These are phyloP conservation scores for Arxiozyma slooffiae DNA, from an alignment of 1,139 yeast species.

Conservation along the genomic window DNA sequence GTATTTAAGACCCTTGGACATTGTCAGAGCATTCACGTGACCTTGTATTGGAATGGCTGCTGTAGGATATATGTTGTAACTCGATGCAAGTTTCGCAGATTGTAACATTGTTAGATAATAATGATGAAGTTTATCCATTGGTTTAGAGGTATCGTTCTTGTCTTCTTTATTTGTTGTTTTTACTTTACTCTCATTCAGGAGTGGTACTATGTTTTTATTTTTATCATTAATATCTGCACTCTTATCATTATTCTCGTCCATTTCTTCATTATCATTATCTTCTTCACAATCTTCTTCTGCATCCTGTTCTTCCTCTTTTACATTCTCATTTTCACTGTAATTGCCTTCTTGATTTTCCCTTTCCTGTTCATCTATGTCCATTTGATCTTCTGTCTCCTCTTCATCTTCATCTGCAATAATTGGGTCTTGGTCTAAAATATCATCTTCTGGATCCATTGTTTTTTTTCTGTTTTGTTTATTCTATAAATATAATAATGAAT, in stretches of 20 bases:
- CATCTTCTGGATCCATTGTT: constrained; percentile 23
- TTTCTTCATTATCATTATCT: constrained; percentile 16
- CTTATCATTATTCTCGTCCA: neutral
- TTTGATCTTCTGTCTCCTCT: constrained; percentile 24
- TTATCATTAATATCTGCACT: neutral
- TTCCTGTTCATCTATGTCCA: constrained; percentile 27
- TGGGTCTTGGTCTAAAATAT: constrained; percentile 20
- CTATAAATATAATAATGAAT: too few relatives aligned
- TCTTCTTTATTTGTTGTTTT: neutral
- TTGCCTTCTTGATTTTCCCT: constrained; percentile 24
- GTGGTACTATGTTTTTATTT: neutral
- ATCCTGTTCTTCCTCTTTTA: constrained; percentile 23
- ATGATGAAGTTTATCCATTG: constrained; percentile 20
- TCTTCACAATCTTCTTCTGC: constrained; percentile 25
- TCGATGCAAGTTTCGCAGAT: constrained; percentile 39
- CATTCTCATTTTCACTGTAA: constrained; percentile 29
- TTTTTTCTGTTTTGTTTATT: constrained; percentile 4
- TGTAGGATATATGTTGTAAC: constrained; percentile 53
- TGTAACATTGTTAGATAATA: constrained; percentile 36
- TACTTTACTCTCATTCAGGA: neutral
- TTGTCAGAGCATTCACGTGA: constrained; percentile 65
- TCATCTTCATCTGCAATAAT: constrained; percentile 23
- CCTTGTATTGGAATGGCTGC: constrained; percentile 66
- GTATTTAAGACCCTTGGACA: constrained; percentile 79
- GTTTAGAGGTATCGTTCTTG: neutral